Conservation (phyloP, 495 filamentous ascomycete genomes). For the Daldinia childiae region DNA sequence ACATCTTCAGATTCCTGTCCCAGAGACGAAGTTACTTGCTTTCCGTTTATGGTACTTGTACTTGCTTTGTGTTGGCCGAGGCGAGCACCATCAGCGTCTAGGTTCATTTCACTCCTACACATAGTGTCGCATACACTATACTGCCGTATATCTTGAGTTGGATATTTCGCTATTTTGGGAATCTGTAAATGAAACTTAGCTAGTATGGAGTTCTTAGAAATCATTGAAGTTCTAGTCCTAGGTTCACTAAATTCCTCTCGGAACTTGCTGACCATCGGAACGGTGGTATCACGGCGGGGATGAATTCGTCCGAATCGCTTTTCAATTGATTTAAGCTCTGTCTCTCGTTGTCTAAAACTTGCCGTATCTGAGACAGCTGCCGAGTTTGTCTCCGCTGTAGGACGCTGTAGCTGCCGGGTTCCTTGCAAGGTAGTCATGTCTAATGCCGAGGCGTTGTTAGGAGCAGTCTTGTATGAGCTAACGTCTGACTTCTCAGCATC, state of each 20-base stretch:
- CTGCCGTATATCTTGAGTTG: slow-evolving; percentile 29
- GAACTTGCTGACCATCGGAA: slow-evolving; percentile 46
- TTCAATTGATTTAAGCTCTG: slow-evolving; percentile 42
- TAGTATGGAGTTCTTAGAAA: slow-evolving; percentile 46
- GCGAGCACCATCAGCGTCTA: not conserved
- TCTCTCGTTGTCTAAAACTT: slow-evolving; percentile 42
- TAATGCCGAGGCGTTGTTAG: slow-evolving; percentile 32
- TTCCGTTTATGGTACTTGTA: not conserved
- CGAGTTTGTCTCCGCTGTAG: slow-evolving; percentile 24
- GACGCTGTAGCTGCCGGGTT: not conserved
- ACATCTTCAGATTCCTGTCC: slow-evolving; percentile 1
- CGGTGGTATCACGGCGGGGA: slow-evolving; percentile 41
- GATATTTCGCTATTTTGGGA: slow-evolving; percentile 42
- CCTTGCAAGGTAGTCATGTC: slow-evolving; percentile 23
- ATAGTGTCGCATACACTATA: slow-evolving; percentile 4
- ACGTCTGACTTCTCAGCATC: slow-evolving; percentile 44
- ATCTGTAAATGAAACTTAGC: slow-evolving; percentile 48
- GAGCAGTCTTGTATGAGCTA: slow-evolving; percentile 45
- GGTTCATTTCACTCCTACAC: not conserved
- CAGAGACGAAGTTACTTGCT: not conserved
- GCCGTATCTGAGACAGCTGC: slow-evolving; percentile 31
- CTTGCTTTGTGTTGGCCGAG: not conserved
- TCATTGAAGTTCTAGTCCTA: slow-evolving; percentile 16
- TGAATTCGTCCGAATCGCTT: slow-evolving; percentile 48
- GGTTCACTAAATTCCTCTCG: slow-evolving; percentile 44